Evolutionary conservation across 148 eudicot genomes (phyloP).

Genomic region (Dysphania ambrosioides): DNA sequence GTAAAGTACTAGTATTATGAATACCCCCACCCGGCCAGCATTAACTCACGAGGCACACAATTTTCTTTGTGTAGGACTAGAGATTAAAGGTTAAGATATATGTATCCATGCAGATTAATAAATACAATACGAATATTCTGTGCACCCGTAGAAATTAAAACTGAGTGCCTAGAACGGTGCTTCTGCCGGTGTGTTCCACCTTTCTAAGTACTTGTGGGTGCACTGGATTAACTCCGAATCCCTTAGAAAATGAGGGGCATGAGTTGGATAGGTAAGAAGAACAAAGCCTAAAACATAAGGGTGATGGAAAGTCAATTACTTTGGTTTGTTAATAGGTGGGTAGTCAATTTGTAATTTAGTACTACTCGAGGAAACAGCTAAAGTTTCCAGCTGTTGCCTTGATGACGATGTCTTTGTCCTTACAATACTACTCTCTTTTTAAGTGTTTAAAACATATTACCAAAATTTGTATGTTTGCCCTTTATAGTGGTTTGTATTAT

Average conservation of each 20-base stretch:
- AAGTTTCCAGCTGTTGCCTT: slow-evolving; percentile 26
- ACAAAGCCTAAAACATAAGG: background rate
- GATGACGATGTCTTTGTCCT: slow-evolving; percentile 26
- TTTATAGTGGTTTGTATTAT: background rate
- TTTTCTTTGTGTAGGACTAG: background rate
- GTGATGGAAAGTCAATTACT: slow-evolving; percentile 18
- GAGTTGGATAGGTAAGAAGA: background rate
- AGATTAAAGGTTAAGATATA: background rate
- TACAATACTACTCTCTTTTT: background rate
- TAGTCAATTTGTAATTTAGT: slow-evolving; percentile 1
- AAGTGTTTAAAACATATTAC: slow-evolving; percentile 6
- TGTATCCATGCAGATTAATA: background rate
- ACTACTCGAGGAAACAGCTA: slow-evolving; percentile 18
- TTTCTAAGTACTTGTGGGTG: background rate
- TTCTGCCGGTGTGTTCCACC: background rate
- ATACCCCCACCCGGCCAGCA: background rate
- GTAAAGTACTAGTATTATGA: background rate
- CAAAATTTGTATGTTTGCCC: background rate
- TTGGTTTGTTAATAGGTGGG: slow-evolving; percentile 13
- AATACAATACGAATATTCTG: too few relatives aligned
- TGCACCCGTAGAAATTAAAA: too few relatives aligned
- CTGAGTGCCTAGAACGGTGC: background rate
- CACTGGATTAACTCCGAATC: background rate
- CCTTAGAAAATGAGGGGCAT: background rate
- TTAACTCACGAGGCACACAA: background rate